A percentile compares a stretch with the other conserved stretches of the same genome.
Conservation (phyloP, 192 early-diverging fungal genomes). For the Phlyctochytrium arcticum region DNA sequence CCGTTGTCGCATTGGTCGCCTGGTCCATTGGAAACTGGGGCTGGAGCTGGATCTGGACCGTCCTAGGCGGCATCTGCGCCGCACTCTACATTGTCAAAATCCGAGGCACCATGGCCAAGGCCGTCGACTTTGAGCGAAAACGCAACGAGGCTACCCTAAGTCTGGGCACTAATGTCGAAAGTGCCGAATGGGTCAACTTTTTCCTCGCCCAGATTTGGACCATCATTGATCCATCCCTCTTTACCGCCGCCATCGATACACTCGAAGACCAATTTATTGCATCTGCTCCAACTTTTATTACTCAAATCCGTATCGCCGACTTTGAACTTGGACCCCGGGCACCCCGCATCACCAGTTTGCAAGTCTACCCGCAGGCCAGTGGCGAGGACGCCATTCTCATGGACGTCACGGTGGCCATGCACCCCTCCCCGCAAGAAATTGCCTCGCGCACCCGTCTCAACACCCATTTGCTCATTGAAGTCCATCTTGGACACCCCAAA, state of each 20-base stretch:
- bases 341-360: conserved; percentile 22
- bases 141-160: conserved; percentile 18
- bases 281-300: conserved; percentile 25
- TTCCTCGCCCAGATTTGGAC: conserved; percentile 30
- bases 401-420: conserved; percentile 23
- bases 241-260: conserved; percentile 20
- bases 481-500: conserved; percentile 22
- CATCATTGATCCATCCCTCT: conserved; percentile 27
- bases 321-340: conserved; percentile 28
- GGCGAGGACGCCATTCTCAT: conserved; percentile 26
- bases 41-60: conserved; percentile 23
- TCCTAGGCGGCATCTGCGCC: neutral
- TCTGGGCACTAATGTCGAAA: conserved; percentile 18
- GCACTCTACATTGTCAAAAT: conserved; percentile 8
- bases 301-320: conserved; percentile 13
- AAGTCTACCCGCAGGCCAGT: conserved; percentile 18
- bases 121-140: conserved; percentile 14
- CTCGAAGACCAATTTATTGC: conserved; percentile 28
- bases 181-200: conserved; percentile 33
- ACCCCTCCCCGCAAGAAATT: conserved; percentile 23
- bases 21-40: conserved; percentile 23
- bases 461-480: conserved; percentile 22
- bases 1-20: neutral
- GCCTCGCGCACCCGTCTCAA: conserved; percentile 16
- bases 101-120: conserved; percentile 5